Evolutionary conservation across 2,329 filamentous ascomycete genomes (phyloP).

Genomic region (Phialophora chinensis): DNA sequence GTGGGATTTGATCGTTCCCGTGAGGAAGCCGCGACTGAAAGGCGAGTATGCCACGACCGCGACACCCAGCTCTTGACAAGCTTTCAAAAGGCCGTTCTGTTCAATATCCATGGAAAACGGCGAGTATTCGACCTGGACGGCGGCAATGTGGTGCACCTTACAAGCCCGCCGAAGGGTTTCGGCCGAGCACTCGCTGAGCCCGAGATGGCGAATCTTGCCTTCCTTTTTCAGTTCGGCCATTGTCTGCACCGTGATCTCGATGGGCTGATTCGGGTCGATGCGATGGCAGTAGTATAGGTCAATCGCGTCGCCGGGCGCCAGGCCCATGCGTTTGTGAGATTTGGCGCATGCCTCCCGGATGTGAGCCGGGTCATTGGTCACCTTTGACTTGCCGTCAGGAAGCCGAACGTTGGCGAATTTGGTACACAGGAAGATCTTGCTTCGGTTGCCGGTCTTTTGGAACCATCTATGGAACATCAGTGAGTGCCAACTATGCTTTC

Average conservation of each 20-base stretch:
- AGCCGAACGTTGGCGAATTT: slow-evolving; percentile 53
- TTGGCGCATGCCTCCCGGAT: slow-evolving; percentile 49
- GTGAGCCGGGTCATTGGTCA: slow-evolving; percentile 51
- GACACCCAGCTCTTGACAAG: slow-evolving; percentile 64
- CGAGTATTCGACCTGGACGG: slow-evolving; percentile 66
- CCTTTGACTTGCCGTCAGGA: slow-evolving; percentile 28
- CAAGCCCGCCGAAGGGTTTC: slow-evolving; percentile 51
- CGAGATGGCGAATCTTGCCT: slow-evolving; percentile 52
- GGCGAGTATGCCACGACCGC: slow-evolving; percentile 66
- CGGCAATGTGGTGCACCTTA: slow-evolving; percentile 45
- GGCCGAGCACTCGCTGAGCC: slow-evolving; percentile 51
- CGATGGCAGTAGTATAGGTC: slow-evolving; percentile 43
- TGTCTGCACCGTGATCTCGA: slow-evolving; percentile 54
- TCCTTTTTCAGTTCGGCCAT: slow-evolving; percentile 43
- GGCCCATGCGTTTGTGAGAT: slow-evolving; percentile 50
- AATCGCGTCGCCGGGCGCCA: slow-evolving; percentile 46
- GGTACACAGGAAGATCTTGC: slow-evolving; percentile 60
- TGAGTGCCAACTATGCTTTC: not conserved
- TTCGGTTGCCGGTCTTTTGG: slow-evolving; percentile 48
- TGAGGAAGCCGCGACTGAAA: slow-evolving; percentile 62
- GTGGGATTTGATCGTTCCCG: slow-evolving; percentile 53
- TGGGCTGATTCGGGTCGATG: slow-evolving; percentile 59
- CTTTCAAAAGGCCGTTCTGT: slow-evolving; percentile 61
- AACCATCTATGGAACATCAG: slow-evolving; percentile 53
- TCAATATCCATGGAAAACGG: slow-evolving; percentile 63